phyloP scores from a whole-genome alignment of 139 green algal species.

The Chlorella sp. region DNA sequence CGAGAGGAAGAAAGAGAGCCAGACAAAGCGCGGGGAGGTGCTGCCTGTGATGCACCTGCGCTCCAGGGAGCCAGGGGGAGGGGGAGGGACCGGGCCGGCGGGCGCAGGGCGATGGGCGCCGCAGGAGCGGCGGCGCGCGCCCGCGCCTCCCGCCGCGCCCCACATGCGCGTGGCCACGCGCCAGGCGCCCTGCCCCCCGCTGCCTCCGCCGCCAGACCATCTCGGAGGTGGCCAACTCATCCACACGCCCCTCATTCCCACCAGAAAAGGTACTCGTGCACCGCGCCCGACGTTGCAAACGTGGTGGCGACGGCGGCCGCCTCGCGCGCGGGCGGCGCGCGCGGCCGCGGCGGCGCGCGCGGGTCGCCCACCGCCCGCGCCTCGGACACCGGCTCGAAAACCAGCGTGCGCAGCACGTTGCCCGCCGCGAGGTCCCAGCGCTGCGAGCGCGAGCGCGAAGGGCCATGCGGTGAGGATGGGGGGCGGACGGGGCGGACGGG shows the following conservation, averaged over 20 bases:
- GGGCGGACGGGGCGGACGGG: too few relatives aligned
- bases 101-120: not conserved
- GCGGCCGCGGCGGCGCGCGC: not conserved
- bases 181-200: not conserved
- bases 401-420: slow-evolving; percentile 29
- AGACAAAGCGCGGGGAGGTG: slow-evolving; percentile 19
- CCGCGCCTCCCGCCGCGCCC: not conserved
- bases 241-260: not conserved
- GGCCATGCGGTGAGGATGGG: too few relatives aligned
- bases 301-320: not conserved
- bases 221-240: not conserved
- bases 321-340: not conserved
- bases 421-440: slow-evolving; percentile 27
- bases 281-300: not conserved
- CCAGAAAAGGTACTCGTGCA: slow-evolving; percentile 38
- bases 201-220: not conserved
- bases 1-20: slow-evolving; percentile 30
- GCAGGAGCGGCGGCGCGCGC: not conserved
- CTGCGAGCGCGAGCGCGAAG: too few relatives aligned
- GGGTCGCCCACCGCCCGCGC: slow-evolving; percentile 13
- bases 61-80: not conserved
- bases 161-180: not conserved
- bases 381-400: slow-evolving; percentile 16
- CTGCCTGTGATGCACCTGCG: slow-evolving; percentile 27
- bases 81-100: not conserved